Percentiles rank a stretch among this genome's conserved stretches.
phyloP scores from a whole-genome alignment of 2,329 filamentous ascomycete genomes.

The Pestalotiopsis sp. region DNA sequence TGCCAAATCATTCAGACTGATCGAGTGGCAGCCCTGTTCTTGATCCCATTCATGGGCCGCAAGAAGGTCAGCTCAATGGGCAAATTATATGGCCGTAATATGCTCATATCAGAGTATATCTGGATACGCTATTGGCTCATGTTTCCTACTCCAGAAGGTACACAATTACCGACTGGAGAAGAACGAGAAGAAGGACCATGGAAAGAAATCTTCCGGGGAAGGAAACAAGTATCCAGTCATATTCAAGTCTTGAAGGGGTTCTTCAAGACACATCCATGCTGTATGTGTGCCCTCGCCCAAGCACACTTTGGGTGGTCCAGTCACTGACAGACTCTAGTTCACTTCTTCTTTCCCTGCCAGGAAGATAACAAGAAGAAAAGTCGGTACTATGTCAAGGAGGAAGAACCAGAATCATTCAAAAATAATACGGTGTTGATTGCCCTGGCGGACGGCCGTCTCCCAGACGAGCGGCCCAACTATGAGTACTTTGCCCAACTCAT shows the following conservation, averaged over 20 bases:
- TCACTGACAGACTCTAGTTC: conserved; percentile 44
- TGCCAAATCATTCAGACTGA: conserved; percentile 19
- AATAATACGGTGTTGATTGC: conserved; percentile 66
- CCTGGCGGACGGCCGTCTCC: conserved; percentile 58
- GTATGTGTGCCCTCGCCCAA: conserved; percentile 44
- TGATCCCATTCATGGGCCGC: conserved; percentile 68
- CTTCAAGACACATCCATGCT: conserved; percentile 63
- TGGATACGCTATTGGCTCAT: conserved; percentile 54
- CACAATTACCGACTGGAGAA: conserved; percentile 46
- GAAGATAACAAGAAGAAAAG: conserved; percentile 55
- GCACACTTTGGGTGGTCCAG: neutral
- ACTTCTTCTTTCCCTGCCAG: conserved; percentile 61
- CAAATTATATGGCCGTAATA: conserved; percentile 68
- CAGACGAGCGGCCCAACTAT: conserved; percentile 63
- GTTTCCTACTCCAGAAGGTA: conserved; percentile 45
- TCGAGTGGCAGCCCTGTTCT: conserved; percentile 54
- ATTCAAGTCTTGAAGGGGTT: conserved; percentile 73
- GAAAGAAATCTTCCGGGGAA: conserved; percentile 35
- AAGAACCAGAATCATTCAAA: conserved; percentile 60
- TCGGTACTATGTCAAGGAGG: conserved; percentile 37
- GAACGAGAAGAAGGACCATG: conserved; percentile 36
- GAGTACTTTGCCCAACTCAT: conserved; percentile 63
- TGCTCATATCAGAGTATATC: conserved; percentile 71
- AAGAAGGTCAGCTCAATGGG: conserved; percentile 68
- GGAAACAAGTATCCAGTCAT: conserved; percentile 71